Base-by-base conservation (phyloP, 2,329 filamentous ascomycete genomes). In the Pseudovirgaria hyperparasitica region DNA sequence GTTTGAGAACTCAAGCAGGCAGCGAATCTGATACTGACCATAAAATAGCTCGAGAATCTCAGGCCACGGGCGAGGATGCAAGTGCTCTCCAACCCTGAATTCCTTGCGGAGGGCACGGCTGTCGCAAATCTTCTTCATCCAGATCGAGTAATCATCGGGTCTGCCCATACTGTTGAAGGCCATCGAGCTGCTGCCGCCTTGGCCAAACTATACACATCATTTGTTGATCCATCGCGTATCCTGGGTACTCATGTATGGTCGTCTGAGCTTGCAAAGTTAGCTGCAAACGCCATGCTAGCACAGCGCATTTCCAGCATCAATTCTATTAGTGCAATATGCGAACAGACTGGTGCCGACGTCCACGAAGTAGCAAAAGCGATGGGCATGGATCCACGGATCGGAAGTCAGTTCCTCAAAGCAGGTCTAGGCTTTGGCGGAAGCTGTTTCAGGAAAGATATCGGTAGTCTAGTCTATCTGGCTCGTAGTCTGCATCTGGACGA, bases 241-340 rank as follows among this genome's bases (percentile, higher is more conserved):
- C 57, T 84, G 29, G 75, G 70, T 16, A 78, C 75, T 41, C 79
- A 82, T 40, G 62, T 78, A 1, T 84, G 75, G 71, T 84, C 79
- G 1, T 81, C 78, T 1, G 80, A 86, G 54, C 64, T 86, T 12
- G 66, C 77, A 29, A 86, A 86, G 56, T 65, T 86, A 0, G 78
- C 78, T 2, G 76, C 80, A 32, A 86, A 86, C 51, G 76, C 77
- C 3, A 75, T 86, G 68, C 63, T 86, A 7, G 80, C 80, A 2
- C 80, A 86, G 56, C 67, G 80, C 26, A 79, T 86, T 43, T 79
- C 72, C 45, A 81, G 73, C 50, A 84, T 86, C 57, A 86, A 85
- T 55, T 76, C 76, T n/a, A 70, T 86, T 33, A 80, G 76, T n/a
- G 76, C 78, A 4, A 71, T 86, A 16, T 86, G 80, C 48, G 80